Evolutionary conservation across 1,284 basidiomycete genomes (phyloP).

Genomic region (Heliocybe sulcata): DNA sequence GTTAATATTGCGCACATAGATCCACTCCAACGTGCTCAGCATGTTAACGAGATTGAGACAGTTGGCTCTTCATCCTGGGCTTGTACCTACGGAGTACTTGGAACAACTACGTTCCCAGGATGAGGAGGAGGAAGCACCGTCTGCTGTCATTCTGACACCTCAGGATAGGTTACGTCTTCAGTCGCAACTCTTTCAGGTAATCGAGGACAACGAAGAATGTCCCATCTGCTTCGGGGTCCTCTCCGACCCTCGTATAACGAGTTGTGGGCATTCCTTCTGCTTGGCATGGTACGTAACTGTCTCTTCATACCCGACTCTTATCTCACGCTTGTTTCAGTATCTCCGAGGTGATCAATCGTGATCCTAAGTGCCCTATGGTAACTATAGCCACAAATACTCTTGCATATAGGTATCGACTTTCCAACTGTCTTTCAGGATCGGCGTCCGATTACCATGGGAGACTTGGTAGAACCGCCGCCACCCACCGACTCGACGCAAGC

Average conservation of each 20-base stretch:
- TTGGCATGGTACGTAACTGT: conserved; percentile 47
- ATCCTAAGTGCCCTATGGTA: conserved; percentile 78
- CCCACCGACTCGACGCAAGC: conserved; percentile 61
- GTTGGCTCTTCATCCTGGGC: conserved; percentile 72
- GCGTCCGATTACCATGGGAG: conserved; percentile 46
- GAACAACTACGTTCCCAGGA: conserved; percentile 49
- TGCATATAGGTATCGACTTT: neutral
- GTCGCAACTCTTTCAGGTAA: conserved; percentile 51
- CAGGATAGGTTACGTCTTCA: conserved; percentile 55
- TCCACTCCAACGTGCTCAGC: conserved; percentile 67
- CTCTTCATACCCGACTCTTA: neutral
- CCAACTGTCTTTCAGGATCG: conserved; percentile 50
- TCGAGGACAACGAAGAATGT: conserved; percentile 84
- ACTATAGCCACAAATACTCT: conserved; percentile 6
- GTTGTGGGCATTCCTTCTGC: conserved; percentile 76
- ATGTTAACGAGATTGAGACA: conserved; percentile 87
- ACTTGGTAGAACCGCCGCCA: conserved; percentile 64
- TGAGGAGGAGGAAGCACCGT: conserved; percentile 17
- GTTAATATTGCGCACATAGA: conserved; percentile 29
- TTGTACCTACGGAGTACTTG: conserved; percentile 72
- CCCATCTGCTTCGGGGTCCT: conserved; percentile 68
- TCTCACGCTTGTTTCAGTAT: conserved; percentile 36
- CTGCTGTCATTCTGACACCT: conserved; percentile 32
- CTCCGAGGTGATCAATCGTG: conserved; percentile 55
- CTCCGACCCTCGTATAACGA: conserved; percentile 70